phyloP scores from a whole-genome alignment of 768 basidiomycete species.

The Butyriboletus loyo region DNA sequence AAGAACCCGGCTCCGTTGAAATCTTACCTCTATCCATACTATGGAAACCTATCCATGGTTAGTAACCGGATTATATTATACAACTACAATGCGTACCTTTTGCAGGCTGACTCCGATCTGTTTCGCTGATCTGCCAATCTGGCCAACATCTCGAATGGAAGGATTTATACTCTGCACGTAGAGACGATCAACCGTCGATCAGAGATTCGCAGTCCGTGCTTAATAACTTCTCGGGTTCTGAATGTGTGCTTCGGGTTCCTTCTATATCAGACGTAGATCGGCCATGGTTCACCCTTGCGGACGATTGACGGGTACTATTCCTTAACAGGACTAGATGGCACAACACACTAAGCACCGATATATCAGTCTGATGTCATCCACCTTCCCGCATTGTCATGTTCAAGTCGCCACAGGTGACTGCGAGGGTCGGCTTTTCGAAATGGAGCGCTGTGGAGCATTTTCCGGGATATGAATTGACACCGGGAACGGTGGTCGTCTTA shows the following conservation, averaged over 20 bases:
- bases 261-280: neutral
- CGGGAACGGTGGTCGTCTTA: neutral
- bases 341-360: neutral
- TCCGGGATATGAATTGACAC: slow-evolving; percentile 16
- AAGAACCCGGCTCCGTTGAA: neutral
- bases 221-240: neutral
- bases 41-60: neutral
- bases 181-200: slow-evolving; percentile 15
- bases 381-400: neutral
- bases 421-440: slow-evolving; percentile 5
- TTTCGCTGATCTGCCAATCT: neutral
- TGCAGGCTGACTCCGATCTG: neutral
- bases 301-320: neutral
- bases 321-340: neutral
- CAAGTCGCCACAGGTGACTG: neutral
- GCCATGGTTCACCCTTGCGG: neutral
- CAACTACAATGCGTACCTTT: neutral
- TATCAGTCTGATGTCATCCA: neutral
- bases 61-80: neutral
- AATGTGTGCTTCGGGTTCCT: neutral
- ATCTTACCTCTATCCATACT: too few relatives aligned
- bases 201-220: slow-evolving; percentile 1
- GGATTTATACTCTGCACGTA: neutral
- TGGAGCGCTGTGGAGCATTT: slow-evolving; percentile 3
- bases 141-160: neutral